Percentiles rank a stretch among this genome's conserved stretches.
Conservation (phyloP, 2,329 filamentous ascomycete species). For the Fonsecaea pedrosoi region DNA sequence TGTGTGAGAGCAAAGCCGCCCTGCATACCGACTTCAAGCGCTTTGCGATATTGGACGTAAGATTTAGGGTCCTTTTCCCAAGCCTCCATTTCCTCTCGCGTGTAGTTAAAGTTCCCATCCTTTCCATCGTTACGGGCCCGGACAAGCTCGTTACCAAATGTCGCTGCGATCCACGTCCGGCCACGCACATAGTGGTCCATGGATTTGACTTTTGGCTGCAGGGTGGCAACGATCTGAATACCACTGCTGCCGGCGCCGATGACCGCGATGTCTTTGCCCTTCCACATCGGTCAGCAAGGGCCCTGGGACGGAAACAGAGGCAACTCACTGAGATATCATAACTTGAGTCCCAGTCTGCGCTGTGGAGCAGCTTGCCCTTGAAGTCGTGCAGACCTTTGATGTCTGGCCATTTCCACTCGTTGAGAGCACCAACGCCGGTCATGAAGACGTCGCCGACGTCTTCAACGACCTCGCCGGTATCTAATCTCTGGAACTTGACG, state of each 20-base stretch:
- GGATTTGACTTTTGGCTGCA: conserved; percentile 39
- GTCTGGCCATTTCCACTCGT: conserved; percentile 55
- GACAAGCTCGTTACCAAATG: conserved; percentile 38
- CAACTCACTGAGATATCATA: conserved; percentile 33
- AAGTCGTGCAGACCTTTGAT: conserved; percentile 43
- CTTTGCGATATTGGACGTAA: conserved; percentile 46
- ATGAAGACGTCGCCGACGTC: conserved; percentile 60
- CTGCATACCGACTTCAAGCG: conserved; percentile 44
- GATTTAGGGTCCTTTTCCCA: conserved; percentile 37
- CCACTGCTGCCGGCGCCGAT: conserved; percentile 42
- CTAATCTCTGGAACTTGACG: conserved; percentile 32
- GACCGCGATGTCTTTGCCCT: conserved; percentile 40
- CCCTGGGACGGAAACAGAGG: too few species aligned
- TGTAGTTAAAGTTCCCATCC: conserved; percentile 43
- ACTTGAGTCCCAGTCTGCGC: conserved; percentile 43
- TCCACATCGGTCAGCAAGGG: conserved; percentile 3
- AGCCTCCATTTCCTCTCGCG: conserved; percentile 38
- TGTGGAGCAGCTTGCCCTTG: conserved; percentile 44
- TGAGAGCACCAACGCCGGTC: conserved; percentile 65
- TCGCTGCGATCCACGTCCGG: conserved; percentile 43
- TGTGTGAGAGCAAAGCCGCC: conserved; percentile 38
- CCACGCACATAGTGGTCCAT: conserved; percentile 43
- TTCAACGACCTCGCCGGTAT: conserved; percentile 35
- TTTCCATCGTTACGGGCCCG: conserved; percentile 38
- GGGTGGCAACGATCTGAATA: conserved; percentile 43